Conservation (phyloP, 495 filamentous ascomycete genomes). For the Daldinia caldariorum region DNA sequence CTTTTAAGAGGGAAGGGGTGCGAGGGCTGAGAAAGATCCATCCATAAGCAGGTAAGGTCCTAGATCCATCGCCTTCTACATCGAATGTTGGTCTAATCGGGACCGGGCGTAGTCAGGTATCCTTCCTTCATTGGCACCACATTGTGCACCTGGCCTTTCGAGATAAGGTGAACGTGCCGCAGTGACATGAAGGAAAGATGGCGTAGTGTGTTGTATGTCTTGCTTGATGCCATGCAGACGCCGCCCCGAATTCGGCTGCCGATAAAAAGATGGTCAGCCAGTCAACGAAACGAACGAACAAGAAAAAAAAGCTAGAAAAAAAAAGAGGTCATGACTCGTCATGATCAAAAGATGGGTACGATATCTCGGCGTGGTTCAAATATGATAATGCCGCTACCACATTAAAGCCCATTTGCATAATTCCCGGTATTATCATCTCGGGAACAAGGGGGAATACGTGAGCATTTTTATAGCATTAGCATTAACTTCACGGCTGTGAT, state of each 20-base stretch:
- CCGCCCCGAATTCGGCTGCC: not conserved
- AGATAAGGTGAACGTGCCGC: too few relatives aligned
- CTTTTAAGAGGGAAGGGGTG: not conserved
- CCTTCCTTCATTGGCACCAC: slow-evolving; percentile 12
- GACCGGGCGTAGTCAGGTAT: not conserved
- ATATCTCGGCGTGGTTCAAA: not conserved
- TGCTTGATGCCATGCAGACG: too few relatives aligned
- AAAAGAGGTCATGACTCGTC: not conserved
- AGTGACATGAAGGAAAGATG: too few relatives aligned
- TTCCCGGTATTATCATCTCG: not conserved
- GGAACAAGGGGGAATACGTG: not conserved
- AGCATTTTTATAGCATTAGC: not conserved
- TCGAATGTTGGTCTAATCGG: not conserved
- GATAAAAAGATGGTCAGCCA: not conserved
- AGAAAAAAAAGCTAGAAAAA: not conserved
- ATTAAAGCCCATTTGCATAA: not conserved
- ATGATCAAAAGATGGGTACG: not conserved
- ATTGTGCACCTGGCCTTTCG: too few relatives aligned
- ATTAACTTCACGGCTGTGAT: not conserved
- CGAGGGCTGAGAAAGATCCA: slow-evolving; percentile 1
- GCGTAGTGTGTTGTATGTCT: too few relatives aligned
- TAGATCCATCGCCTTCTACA: not conserved
- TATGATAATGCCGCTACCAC: not conserved
- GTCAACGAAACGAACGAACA: not conserved
- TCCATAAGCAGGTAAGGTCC: slow-evolving; percentile 3